Evolutionary conservation across 805 yeast genomes (phyloP), one percentile per base, ranked within the genome.

Genomic region (Priceomyces medius): DNA sequence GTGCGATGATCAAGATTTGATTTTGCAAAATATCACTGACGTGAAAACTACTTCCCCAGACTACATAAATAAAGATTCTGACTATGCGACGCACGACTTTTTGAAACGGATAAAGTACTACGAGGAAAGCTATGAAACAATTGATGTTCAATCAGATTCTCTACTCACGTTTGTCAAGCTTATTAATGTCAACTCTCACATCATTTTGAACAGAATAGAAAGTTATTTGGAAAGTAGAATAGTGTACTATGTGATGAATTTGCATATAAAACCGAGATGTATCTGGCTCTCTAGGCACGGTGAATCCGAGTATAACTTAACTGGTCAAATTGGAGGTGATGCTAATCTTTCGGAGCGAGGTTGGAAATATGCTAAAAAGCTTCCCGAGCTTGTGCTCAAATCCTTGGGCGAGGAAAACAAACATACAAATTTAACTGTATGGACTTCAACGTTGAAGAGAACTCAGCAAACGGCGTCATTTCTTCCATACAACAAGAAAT

Each of bases 201-300:
- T 93, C 33, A 80, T 93, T 42, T 81, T 91, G 58, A 91, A 93
- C 66, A 76, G 81, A 46, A 89, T 93, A 50, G 88, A 87, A 60
- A 81, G 90, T 18, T 93, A 93, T 60, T 68, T 91, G 54, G 95
- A 93, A 63, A 83, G 93, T 47, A 79, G 97, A 54, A 89, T 93
- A 48, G 97, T 90, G 14, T 93, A 89, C 64, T 93, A 89, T 59
- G 88, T 93, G 31, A 90, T 93, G 97, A 93, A 93, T 58, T 70
- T 93, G 51, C 97, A 90, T 61, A 86, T 89, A 53, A 87, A 88
- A 59, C 96, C 97, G 20, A 77, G 98, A 48, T 78, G 84, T 48
- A 89, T 93, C 46, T 93, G 96, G 91, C 73, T 93, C 37, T 87
- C 96, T 37, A 79, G 99, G 53, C 99, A 93, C 57, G 99, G 99